Evolutionary conservation across 345 rosid species (phyloP).

Genomic region (Garcia nutans): DNA sequence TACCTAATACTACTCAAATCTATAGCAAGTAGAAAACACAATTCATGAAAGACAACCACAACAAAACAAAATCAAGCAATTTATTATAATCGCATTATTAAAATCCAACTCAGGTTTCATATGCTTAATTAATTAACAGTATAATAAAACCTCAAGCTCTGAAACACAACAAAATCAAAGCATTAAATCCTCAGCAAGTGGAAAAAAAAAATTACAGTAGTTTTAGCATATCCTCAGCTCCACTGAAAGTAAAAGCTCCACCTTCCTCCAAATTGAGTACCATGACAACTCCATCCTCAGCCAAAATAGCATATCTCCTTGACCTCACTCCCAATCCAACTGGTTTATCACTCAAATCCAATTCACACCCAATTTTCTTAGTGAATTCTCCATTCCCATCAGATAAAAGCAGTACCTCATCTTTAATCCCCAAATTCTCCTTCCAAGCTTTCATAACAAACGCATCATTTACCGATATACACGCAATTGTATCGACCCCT

Average conservation of each 20-base stretch:
- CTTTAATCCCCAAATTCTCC: slow-evolving; percentile 64
- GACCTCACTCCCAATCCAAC: slow-evolving; percentile 83
- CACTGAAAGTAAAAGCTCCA: slow-evolving; percentile 81
- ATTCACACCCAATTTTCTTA: slow-evolving; percentile 65
- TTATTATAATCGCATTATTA: not conserved
- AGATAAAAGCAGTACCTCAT: slow-evolving; percentile 65
- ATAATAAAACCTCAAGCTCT: not conserved
- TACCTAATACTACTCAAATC: too few relatives aligned
- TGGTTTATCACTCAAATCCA: slow-evolving; percentile 82
- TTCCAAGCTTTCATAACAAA: slow-evolving; percentile 89
- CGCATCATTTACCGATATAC: slow-evolving; percentile 88
- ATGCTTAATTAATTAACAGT: not conserved
- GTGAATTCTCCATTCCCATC: slow-evolving; percentile 86
- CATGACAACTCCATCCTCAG: slow-evolving; percentile 84
- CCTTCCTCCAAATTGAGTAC: slow-evolving; percentile 84
- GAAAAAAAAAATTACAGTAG: slow-evolving; percentile 42
- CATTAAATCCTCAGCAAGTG: not conserved
- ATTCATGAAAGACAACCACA: not conserved
- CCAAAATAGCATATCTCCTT: slow-evolving; percentile 71
- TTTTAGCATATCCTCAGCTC: slow-evolving; percentile 87
- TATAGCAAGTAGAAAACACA: not conserved
- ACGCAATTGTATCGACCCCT: slow-evolving; percentile 84
- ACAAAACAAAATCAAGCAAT: not conserved
- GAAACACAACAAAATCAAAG: not conserved
- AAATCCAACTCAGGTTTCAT: not conserved